phyloP scores from a whole-genome alignment of 169 alveolate genomes.

The Plasmodium berghei region DNA sequence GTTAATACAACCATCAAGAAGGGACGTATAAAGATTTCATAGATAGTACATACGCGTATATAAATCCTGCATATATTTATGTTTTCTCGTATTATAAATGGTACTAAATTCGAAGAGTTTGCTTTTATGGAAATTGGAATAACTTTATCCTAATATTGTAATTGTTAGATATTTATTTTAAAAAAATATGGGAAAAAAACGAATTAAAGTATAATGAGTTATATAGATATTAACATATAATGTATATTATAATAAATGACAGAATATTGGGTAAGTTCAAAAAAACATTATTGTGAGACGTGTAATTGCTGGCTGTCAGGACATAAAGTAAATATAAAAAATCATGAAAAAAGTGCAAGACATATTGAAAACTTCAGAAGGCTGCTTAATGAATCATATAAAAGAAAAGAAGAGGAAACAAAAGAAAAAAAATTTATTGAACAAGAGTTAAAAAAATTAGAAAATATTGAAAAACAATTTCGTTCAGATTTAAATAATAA shows the following conservation, averaged over 20 bases:
- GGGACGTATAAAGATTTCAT: no score
- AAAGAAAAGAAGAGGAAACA: constrained; percentile 71
- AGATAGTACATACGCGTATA: no score
- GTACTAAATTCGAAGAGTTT: no score
- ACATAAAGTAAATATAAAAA: constrained; percentile 61
- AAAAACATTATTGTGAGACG: constrained; percentile 76
- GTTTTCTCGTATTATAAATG: no score
- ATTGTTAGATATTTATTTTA: background rate
- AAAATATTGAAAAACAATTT: constrained; percentile 52
- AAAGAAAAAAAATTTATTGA: constrained; percentile 64
- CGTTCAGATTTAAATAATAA: constrained; percentile 33
- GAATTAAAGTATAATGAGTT: background rate
- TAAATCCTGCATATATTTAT: no score
- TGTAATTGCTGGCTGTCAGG: constrained; percentile 77
- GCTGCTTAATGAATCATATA: constrained; percentile 52
- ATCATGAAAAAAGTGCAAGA: constrained; percentile 70
- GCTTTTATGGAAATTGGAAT: no score
- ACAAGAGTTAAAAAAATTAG: constrained; percentile 59
- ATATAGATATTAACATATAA: background rate
- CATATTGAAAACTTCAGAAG: constrained; percentile 62
- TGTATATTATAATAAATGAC: constrained; percentile 44
- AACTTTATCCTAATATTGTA: no score
- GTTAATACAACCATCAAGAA: no score
- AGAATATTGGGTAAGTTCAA: constrained; percentile 69
- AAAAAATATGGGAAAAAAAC: background rate